Conservation (phyloP, 805 yeast genomes). For the Ogataea glucozyma region DNA sequence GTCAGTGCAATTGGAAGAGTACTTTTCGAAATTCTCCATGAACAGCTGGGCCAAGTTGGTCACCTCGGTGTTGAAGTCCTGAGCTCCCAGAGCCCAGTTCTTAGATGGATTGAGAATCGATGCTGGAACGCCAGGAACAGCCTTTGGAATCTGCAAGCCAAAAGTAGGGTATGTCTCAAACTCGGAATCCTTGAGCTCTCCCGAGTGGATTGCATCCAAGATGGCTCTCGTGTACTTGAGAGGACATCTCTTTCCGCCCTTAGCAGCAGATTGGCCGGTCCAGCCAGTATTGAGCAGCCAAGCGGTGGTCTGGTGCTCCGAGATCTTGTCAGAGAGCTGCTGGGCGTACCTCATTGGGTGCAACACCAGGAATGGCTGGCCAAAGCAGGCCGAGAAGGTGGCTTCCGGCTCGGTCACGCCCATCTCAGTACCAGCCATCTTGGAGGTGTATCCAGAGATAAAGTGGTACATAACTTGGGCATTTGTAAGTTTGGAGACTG, state of each 20-base stretch:
- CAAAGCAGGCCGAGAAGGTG: slow-evolving; percentile 97
- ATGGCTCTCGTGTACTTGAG: slow-evolving; percentile 97
- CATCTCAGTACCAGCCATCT: slow-evolving; percentile 99
- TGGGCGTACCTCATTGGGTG: slow-evolving; percentile 98
- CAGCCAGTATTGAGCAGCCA: slow-evolving; percentile 98
- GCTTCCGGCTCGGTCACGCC: slow-evolving; percentile 99
- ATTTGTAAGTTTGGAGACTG: slow-evolving; percentile 88
- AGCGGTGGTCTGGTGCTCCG: slow-evolving; percentile 84
- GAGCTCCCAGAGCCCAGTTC: slow-evolving; percentile 68
- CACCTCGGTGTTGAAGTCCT: slow-evolving; percentile 56
- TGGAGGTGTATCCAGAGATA: slow-evolving; percentile 97
- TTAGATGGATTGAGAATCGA: slow-evolving; percentile 85
- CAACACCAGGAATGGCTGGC: slow-evolving; percentile 96
- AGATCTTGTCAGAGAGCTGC: slow-evolving; percentile 91
- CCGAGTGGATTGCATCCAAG: slow-evolving; percentile 90
- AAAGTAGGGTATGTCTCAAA: slow-evolving; percentile 85
- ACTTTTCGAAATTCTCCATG: slow-evolving; percentile 82
- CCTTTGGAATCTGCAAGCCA: slow-evolving; percentile 83
- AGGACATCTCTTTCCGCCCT: slow-evolving; percentile 97
- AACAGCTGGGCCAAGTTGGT: slow-evolving; percentile 72
- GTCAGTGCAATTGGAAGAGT: slow-evolving; percentile 75
- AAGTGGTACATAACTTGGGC: slow-evolving; percentile 99
- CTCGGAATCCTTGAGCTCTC: slow-evolving; percentile 75
- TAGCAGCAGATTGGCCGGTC: slow-evolving; percentile 91
- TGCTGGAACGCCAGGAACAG: slow-evolving; percentile 78